phyloP scores from a whole-genome alignment of 164 flowering plant species.

The Sedum album region DNA sequence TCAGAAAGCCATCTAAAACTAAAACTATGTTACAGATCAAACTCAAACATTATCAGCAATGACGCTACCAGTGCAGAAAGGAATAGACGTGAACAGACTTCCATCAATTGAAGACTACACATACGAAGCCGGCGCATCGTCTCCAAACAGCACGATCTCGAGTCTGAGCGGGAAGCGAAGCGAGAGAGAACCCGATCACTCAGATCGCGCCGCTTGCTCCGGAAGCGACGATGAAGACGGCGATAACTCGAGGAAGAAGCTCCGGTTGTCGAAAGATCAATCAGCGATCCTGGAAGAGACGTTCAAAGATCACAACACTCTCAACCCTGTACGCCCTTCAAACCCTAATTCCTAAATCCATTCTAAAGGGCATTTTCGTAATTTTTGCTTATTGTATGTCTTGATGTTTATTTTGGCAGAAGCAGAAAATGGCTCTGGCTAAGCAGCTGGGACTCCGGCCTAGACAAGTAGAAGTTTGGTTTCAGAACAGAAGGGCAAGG shows the following conservation, averaged over 20 bases:
- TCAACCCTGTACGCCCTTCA: conserved; percentile 30
- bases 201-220: conserved; percentile 19
- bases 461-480: conserved; percentile 63
- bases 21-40: not conserved
- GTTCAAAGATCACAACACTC: conserved; percentile 40
- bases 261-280: conserved; percentile 38
- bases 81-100: conserved; percentile 31
- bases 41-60: conserved; percentile 7
- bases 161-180: conserved; percentile 53
- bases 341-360: not conserved
- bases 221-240: conserved; percentile 15
- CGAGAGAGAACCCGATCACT: conserved; percentile 33
- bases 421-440: conserved; percentile 46
- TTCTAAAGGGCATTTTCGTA: not conserved
- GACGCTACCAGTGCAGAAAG: conserved; percentile 12
- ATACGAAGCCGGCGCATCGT: conserved; percentile 58
- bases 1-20: not conserved
- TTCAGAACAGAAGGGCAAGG: conserved; percentile 64
- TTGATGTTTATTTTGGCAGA: conserved; percentile 23
- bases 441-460: conserved; percentile 41
- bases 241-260: conserved; percentile 33
- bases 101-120: conserved; percentile 27
- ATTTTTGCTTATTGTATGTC: too few species aligned
- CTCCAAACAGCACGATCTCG: conserved; percentile 75
- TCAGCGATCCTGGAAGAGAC: conserved; percentile 34